Percentiles rank a stretch among this genome's conserved stretches.
phyloP scores from a whole-genome alignment of 1,284 basidiomycete genomes.

The Naganishia sp. region DNA sequence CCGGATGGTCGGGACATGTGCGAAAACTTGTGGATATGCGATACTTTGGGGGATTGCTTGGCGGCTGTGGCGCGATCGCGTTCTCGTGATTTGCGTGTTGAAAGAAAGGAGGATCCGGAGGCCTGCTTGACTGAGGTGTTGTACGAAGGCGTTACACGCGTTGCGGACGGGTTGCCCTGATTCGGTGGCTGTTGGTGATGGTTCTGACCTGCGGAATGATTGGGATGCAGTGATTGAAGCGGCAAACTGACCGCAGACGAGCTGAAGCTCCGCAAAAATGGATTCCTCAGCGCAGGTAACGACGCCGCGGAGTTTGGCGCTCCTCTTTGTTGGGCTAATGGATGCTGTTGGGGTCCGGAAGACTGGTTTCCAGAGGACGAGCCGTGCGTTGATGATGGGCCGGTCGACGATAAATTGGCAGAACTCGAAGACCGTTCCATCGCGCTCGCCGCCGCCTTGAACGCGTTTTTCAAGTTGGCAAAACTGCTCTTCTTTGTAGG shows the following conservation, averaged over 20 bases:
- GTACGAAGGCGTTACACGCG: constrained; percentile 21
- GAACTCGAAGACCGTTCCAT: constrained; percentile 28
- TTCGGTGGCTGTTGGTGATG: constrained; percentile 31
- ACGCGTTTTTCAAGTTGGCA: constrained; percentile 82
- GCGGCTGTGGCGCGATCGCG: constrained; percentile 10
- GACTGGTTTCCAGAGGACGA: constrained; percentile 35
- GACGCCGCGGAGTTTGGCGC: constrained; percentile 25
- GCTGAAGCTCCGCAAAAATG: constrained; percentile 31
- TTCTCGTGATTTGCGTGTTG: constrained; percentile 23
- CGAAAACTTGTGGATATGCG: constrained; percentile 23
- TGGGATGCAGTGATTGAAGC: constrained; percentile 41
- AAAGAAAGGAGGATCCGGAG: constrained; percentile 20
- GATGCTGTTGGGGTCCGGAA: constrained; percentile 30
- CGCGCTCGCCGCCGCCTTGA: constrained; percentile 59
- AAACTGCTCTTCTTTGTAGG: constrained; percentile 76
- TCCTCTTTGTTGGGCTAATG: constrained; percentile 33
- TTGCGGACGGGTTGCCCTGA: neutral
- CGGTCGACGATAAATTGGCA: constrained; percentile 13
- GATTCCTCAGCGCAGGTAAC: constrained; percentile 32
- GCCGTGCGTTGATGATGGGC: constrained; percentile 21
- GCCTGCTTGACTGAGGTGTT: constrained; percentile 18
- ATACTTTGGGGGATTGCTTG: constrained; percentile 14
- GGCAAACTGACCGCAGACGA: constrained; percentile 43
- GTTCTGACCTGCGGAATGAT: constrained; percentile 11
- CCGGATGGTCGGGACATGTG: constrained; percentile 23